phyloP scores from a whole-genome alignment of 768 basidiomycete genomes.

The Clavaria fumosa region DNA sequence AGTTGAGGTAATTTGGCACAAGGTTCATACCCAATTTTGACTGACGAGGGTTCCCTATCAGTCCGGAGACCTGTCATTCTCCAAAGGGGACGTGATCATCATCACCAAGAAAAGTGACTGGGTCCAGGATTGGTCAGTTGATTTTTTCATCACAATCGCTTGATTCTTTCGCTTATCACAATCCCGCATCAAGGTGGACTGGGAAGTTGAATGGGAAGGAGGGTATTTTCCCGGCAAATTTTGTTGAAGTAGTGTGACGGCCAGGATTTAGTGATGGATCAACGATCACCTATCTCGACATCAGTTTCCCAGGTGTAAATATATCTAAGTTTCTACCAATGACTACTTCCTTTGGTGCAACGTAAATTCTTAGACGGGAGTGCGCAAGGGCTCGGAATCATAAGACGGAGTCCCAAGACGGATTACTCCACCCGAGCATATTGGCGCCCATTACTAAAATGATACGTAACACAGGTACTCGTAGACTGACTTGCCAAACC shows the following conservation, averaged over 20 bases:
- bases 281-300: too few species aligned
- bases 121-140: constrained; percentile 56
- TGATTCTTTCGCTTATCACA: neutral
- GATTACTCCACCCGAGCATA: too few species aligned
- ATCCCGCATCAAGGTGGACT: constrained; percentile 43
- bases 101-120: constrained; percentile 57
- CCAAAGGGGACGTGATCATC: constrained; percentile 58
- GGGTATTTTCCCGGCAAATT: constrained; percentile 75
- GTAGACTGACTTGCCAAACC: too few species aligned
- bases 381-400: too few species aligned
- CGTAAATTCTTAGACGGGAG: too few species aligned
- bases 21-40: neutral
- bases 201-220: constrained; percentile 43
- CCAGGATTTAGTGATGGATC: too few species aligned
- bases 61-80: constrained; percentile 63
- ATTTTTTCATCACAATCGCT: neutral
- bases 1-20: constrained; percentile 40
- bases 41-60: constrained; percentile 16
- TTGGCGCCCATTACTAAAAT: too few species aligned
- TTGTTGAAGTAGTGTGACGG: constrained; percentile 58
- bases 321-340: too few species aligned
- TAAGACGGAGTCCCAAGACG: too few species aligned
- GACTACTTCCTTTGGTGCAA: too few species aligned
- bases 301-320: too few species aligned
- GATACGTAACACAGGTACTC: too few species aligned